Conservation (phyloP, 2,329 filamentous ascomycete genomes). For the Zymoseptoria ardabiliae region DNA sequence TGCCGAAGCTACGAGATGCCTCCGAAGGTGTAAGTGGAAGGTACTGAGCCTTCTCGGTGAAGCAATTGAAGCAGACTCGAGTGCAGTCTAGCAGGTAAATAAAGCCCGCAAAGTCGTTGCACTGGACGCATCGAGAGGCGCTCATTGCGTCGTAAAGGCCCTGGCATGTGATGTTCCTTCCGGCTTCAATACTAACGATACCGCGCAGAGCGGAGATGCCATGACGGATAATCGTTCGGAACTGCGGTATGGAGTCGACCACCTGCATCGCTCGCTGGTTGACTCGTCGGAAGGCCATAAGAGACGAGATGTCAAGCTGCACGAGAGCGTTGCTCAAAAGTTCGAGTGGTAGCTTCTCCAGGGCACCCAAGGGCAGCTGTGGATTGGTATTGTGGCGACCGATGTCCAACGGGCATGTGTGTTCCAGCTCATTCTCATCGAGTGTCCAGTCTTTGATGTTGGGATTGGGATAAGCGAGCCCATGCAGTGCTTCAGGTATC, state of each 20-base stretch:
- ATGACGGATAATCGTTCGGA: constrained; percentile 27
- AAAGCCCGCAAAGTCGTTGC: constrained; percentile 33
- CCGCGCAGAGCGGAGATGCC: constrained; percentile 29
- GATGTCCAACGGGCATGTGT: background rate
- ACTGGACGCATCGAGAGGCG: constrained; percentile 28
- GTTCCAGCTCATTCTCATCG: background rate
- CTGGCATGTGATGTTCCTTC: constrained; percentile 23
- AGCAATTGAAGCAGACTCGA: constrained; percentile 37
- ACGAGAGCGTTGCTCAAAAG: background rate
- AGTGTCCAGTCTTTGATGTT: background rate
- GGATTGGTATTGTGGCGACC: background rate
- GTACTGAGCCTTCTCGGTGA: constrained; percentile 26
- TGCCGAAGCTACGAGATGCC: constrained; percentile 6
- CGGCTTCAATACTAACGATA: constrained; percentile 29
- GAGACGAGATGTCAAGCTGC: constrained; percentile 27
- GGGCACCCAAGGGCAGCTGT: background rate
- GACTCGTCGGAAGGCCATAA: constrained; percentile 32
- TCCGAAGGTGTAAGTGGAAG: constrained; percentile 20
- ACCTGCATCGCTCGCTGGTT: constrained; percentile 30
- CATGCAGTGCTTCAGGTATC: background rate
- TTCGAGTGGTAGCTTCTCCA: background rate
- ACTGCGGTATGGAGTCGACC: constrained; percentile 34
- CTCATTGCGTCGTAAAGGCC: constrained; percentile 31
- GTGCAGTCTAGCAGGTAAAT: constrained; percentile 35
- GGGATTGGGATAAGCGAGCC: background rate